Evolutionary conservation across 805 yeast species (phyloP).

Genomic region (Candida corydali): DNA sequence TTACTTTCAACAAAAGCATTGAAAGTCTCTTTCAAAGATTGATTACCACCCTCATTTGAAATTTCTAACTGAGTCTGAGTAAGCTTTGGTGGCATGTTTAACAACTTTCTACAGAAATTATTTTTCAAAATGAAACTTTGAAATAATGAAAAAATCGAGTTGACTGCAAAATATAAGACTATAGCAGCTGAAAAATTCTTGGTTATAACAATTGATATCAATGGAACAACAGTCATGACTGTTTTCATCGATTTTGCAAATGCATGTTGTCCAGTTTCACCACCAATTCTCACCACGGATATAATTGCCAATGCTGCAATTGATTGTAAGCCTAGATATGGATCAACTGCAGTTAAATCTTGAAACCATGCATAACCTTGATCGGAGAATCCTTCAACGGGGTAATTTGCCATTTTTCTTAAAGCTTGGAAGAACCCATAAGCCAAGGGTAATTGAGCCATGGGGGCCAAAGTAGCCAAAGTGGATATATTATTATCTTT

Average conservation of each 20-base stretch:
- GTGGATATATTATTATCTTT: slow-evolving; percentile 68
- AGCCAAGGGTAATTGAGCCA: slow-evolving; percentile 78
- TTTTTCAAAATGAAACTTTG: slow-evolving; percentile 69
- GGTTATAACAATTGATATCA: slow-evolving; percentile 82
- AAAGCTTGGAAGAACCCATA: slow-evolving; percentile 86
- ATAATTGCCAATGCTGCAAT: slow-evolving; percentile 76
- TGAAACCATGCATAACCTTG: slow-evolving; percentile 86
- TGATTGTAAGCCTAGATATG: slow-evolving; percentile 82
- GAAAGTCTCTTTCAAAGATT: slow-evolving; percentile 36
- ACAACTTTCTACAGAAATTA: slow-evolving; percentile 49
- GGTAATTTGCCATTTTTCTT: slow-evolving; percentile 75
- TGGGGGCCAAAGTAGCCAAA: slow-evolving; percentile 71
- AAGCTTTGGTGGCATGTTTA: slow-evolving; percentile 58
- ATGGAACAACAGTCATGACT: slow-evolving; percentile 68
- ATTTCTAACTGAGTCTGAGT: slow-evolving; percentile 33
- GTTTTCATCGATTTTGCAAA: slow-evolving; percentile 57
- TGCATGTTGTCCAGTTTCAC: slow-evolving; percentile 80
- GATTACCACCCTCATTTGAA: slow-evolving; percentile 21
- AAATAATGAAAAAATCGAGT: slow-evolving; percentile 66
- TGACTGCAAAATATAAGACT: slow-evolving; percentile 78
- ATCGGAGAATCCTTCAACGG: slow-evolving; percentile 74
- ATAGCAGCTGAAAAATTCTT: slow-evolving; percentile 83
- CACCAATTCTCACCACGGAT: slow-evolving; percentile 76
- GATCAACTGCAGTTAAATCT: slow-evolving; percentile 80
- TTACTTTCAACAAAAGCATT: slow-evolving; percentile 27